These are phyloP conservation scores for Pseudotulostoma volvatum DNA, from an alignment of 495 filamentous ascomycete species.

Conservation along the genomic window DNA sequence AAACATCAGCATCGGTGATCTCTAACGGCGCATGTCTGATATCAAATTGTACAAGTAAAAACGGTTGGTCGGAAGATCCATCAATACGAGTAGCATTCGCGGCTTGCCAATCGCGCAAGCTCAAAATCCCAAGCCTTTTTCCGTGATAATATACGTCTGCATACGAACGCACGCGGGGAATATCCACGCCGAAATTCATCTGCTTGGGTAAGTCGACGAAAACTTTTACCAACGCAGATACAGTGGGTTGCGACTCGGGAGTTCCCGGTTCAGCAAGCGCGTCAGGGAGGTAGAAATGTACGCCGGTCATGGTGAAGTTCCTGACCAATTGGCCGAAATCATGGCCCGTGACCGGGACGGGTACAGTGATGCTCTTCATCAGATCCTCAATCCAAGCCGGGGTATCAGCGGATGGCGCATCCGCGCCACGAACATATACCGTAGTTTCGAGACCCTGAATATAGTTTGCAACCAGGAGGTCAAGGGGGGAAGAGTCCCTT, in stretches of 20 bases:
- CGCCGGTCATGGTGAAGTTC: conserved; percentile 70
- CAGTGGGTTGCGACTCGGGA: conserved; percentile 54
- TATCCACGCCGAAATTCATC: conserved; percentile 67
- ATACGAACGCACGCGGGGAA: conserved; percentile 53
- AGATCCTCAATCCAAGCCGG: conserved; percentile 72
- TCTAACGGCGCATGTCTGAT: conserved; percentile 66
- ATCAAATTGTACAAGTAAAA: conserved; percentile 51
- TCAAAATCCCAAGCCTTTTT: conserved; percentile 58
- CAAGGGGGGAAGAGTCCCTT: conserved; percentile 62
- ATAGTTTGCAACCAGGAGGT: conserved; percentile 66
- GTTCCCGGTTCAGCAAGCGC: conserved; percentile 57
- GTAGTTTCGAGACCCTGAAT: conserved; percentile 61
- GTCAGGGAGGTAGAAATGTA: conserved; percentile 68
- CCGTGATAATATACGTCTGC: conserved; percentile 65
- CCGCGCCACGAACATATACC: conserved; percentile 65
- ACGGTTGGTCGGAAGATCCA: conserved; percentile 32
- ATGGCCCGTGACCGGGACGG: conserved; percentile 66
- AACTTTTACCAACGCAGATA: conserved; percentile 69
- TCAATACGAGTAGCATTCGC: conserved; percentile 61
- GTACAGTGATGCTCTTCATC: conserved; percentile 65
- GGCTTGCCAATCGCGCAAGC: conserved; percentile 65
- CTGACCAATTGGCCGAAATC: conserved; percentile 65
- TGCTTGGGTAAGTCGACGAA: conserved; percentile 61
- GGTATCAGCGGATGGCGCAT: conserved; percentile 42
- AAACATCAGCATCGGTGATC: conserved; percentile 58